Base-by-base conservation (phyloP, 208 protist species). In the Trypanosoma vivax region DNA sequence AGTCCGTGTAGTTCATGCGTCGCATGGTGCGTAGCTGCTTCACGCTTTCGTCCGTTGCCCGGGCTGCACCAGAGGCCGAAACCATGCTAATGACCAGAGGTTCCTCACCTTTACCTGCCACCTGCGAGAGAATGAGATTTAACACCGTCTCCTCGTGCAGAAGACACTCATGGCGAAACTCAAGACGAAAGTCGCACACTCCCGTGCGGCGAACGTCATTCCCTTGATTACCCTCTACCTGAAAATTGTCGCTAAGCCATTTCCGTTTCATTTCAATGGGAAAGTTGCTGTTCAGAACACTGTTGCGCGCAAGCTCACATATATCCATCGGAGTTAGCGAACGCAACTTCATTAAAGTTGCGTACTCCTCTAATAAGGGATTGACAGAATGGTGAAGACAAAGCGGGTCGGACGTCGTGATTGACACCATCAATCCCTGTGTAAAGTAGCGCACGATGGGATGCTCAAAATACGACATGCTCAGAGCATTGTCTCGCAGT, bases 351-450 rank as follows among this genome's bases (percentile, higher is more conserved):
- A 77, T 76, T 40, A 92, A 60, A 16, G 85, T 94, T 5, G 84
- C 77, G 65, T 96, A 96, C 71, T 96, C 86, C 73, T 96, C 90
- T 45, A 93, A 50, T 21, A 92, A 58, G 25, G 86, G 82, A 23
- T 71, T 77, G n/a, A 60, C 33, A 49, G 81, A 81, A 53, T 93
- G 80, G 57, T 95, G 89, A 56, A 88, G 94, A 63, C 95, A 82
- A 9, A 96, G 64, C 31, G 98, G 97, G 74, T 98, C 96, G 41
- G 98, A 96, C 3, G 97, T 99, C 10, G 94, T 85, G 19, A 99
- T 77, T 1, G 95, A 97, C 5, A 99, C 95, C 35, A 95, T 92
- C 59, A 99, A 68, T 19, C 97, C 97, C 50, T 89, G 76, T 4
- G 71, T 54, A 66, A 98, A 98, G 68, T 97, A 98, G 13, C 85